Conservation (phyloP, 768 basidiomycete species). For the Suillus subalutaceus region DNA sequence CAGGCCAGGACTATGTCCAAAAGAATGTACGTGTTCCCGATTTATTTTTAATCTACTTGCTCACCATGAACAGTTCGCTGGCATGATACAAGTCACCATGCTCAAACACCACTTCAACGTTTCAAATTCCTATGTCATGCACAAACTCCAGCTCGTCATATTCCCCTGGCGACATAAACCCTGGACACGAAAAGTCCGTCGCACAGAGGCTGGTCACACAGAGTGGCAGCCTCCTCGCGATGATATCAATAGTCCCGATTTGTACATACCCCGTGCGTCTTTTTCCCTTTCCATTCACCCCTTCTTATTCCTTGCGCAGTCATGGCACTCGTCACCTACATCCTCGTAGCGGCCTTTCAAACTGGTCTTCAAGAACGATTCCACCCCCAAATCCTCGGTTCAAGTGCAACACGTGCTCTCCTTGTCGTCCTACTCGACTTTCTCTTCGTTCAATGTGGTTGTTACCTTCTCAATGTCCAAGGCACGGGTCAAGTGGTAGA, state of each 20-base stretch:
- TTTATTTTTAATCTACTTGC: constrained; percentile 3
- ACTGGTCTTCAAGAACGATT: constrained; percentile 84
- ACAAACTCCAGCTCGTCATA: constrained; percentile 84
- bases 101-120: constrained; percentile 95
- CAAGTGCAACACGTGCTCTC: constrained; percentile 82
- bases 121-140: constrained; percentile 92
- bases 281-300: constrained; percentile 3
- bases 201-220: constrained; percentile 62
- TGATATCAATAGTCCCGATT: constrained; percentile 93
- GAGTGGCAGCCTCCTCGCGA: constrained; percentile 91
- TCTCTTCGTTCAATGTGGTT: constrained; percentile 84
- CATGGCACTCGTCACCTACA: constrained; percentile 98
- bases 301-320: constrained; percentile 44
- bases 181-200: constrained; percentile 72
- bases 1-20: constrained; percentile 95
- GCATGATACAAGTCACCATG: constrained; percentile 71
- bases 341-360: constrained; percentile 83
- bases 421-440: constrained; percentile 90
- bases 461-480: constrained; percentile 89
- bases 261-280: constrained; percentile 87
- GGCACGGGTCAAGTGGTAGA: constrained; percentile 74
- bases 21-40: constrained; percentile 68
- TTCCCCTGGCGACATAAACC: constrained; percentile 95
- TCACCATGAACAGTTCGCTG: constrained; percentile 61
- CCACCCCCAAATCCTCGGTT: constrained; percentile 86